Conservation (phyloP, 768 basidiomycete genomes). For the Hypholoma sublateritium region DNA sequence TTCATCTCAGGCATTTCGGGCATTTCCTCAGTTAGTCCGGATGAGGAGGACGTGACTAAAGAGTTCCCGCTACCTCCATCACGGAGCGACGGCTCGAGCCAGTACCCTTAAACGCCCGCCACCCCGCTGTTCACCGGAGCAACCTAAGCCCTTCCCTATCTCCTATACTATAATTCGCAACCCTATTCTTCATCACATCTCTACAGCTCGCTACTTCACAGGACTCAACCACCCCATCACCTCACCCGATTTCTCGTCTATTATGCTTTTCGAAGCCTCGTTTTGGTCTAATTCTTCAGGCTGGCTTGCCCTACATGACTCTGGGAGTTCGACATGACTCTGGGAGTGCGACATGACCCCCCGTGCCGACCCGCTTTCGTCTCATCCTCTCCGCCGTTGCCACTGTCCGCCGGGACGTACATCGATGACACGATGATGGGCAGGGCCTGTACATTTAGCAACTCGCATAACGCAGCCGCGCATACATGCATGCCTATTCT, state of each 20-base stretch:
- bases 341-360: background rate
- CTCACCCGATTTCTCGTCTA: no score
- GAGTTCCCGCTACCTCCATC: conserved; percentile 41
- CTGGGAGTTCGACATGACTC: background rate
- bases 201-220: no score
- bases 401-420: background rate
- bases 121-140: background rate
- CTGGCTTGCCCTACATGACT: background rate
- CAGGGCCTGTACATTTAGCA: background rate
- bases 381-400: background rate
- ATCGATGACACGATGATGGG: conserved; percentile 6
- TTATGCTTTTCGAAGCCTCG: no score
- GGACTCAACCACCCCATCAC: no score
- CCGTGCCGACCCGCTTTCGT: background rate
- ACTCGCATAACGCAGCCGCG: background rate
- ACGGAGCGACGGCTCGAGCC: conserved; percentile 3
- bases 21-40: conserved; percentile 29
- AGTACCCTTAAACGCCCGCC: background rate
- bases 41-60: conserved; percentile 37
- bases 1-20: conserved; percentile 30
- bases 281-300: background rate
- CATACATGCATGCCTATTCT: background rate
- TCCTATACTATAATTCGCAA: background rate
- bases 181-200: background rate
- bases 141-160: background rate